These are phyloP conservation scores for Pleurotus salmoneostramineus DNA, from an alignment of 768 basidiomycete species.

Conservation along the genomic window DNA sequence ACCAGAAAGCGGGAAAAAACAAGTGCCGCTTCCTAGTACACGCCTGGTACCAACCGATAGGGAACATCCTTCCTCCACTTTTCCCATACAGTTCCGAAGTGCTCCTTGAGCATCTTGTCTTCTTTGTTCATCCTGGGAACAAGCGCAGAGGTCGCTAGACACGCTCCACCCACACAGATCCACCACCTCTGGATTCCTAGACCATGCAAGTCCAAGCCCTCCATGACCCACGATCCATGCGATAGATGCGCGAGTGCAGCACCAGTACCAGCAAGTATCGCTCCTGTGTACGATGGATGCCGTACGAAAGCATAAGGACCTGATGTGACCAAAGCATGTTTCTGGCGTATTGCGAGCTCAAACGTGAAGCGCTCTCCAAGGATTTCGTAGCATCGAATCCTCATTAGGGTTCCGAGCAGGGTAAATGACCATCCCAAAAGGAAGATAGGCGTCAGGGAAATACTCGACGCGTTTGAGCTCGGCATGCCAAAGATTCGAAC, in stretches of 20 bases:
- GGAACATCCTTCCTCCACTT: slow-evolving; percentile 20
- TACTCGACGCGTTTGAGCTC: slow-evolving; percentile 5
- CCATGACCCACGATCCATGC: slow-evolving; percentile 25
- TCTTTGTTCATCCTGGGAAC: slow-evolving; percentile 19
- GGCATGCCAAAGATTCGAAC: slow-evolving; percentile 10
- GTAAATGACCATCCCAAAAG: slow-evolving; percentile 22
- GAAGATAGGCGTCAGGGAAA: slow-evolving; percentile 21
- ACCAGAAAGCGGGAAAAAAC: too few relatives aligned
- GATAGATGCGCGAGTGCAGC: slow-evolving; percentile 25
- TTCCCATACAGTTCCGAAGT: slow-evolving; percentile 28
- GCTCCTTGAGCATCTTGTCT: slow-evolving; percentile 19
- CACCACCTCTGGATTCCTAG: slow-evolving; percentile 4
- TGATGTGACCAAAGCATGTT: slow-evolving; percentile 31
- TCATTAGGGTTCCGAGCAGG: slow-evolving; percentile 24
- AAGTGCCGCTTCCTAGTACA: slow-evolving; percentile 15
- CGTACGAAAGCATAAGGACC: slow-evolving; percentile 38
- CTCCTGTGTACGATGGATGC: slow-evolving; percentile 33
- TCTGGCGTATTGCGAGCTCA: slow-evolving; percentile 28
- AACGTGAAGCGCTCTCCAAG: slow-evolving; percentile 37
- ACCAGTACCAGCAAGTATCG: slow-evolving; percentile 21
- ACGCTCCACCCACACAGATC: slow-evolving; percentile 10
- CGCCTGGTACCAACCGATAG: slow-evolving; percentile 23
- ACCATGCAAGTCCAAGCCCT: slow-evolving; percentile 21
- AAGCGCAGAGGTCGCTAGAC: slow-evolving; percentile 12
- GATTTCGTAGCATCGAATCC: slow-evolving; percentile 31